Base-by-base conservation (phyloP, 2,329 filamentous ascomycete genomes). In the Trichothecium roseum region DNA sequence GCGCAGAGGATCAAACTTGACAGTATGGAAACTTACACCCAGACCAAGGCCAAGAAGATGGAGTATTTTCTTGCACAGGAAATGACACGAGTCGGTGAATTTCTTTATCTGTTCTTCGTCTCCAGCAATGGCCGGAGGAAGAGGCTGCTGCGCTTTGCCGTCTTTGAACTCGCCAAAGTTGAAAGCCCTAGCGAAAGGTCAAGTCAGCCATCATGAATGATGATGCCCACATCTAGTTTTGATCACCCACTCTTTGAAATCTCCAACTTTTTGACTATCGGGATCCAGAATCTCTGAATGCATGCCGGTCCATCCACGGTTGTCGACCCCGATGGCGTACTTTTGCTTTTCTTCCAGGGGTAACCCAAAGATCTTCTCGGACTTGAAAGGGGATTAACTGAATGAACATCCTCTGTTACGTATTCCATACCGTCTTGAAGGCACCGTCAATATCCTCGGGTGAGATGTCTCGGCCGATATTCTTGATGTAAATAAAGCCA, bases 401-500 rank as follows among this genome's bases (percentile, higher is more conserved):
- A 7, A 29, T 29, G 13, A 7, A 26, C 8, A 22, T 35, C 5
- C 12, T 10, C 5, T 5, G 20, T 9, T 14, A 16, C 7, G 28
- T 15, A 14, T 20, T 5, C 5, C 22, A 16, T 34, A 15, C 8
- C 60, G 46, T 64, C 12, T 69, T 62, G 63, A 95, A 96, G 8
- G 82, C 79, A 30, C 66, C 63, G 8, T 83, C 69, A 28, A 95
- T 75, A 36, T 79, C 72, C 18, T 69, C 59, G 1, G 69, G 59
- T 0, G 80, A 64, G 32, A 95, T 84, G 40, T 81, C 76, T 10
- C 68, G 66, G 30, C 78, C 81, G 16, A 76, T 70, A 51, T 85
- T 88, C 51, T 78, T 80, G 49, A 96, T 78, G 54, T 91, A 96
- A 41, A 95, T 74, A 57, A 96, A 96, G 41, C 89, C 89, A 59